Evolutionary conservation across 352 stramenopile genomes (phyloP), one percentile per base, ranked within the genome.

Genomic region (Phytopythium sindhum): DNA sequence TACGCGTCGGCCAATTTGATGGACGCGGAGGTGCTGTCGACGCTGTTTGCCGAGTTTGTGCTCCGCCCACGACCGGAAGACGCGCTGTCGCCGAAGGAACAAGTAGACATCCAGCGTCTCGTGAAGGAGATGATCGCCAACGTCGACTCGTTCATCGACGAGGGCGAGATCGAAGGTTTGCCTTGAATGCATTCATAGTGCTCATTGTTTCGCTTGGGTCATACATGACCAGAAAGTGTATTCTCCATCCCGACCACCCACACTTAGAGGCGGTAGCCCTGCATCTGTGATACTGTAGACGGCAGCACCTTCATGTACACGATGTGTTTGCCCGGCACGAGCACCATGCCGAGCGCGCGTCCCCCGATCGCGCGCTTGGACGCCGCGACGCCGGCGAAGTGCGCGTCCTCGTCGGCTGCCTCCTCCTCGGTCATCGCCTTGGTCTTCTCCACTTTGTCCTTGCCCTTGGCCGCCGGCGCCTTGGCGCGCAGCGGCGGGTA

Each of bases 1-100:
- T 94, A 94, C 65, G 71, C 78, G n/a, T 78, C 78, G 29, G 80
- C 89, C 65, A 94, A 94, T 70, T 65, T 60, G 37, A 89, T 94
- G 79, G 73, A 88, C 64, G 81, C 85, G 17, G 64, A 73, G 6
- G 52, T 67, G 45, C 80, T 94, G 15, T 72, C 85, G 3, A 50
- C 61, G 23, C 69, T 80, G 33, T 94, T 94, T 56, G 24, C 68
- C 31, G 65, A 82, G 17, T 88, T 72, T 48, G 74, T 94, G 33
- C 61, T 94, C n/a, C 78, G 78, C 0, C 74, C 77, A 14, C 67
- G 61, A 4, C 48, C 57, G 0, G n/a, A 50, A 47, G 52, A 66
- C 37, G 31, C 61, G 19, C 15, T 31, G 26, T 48, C 23, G 24
- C 26, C 26, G 68, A 76, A 31, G 0, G 68, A 78, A 39, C 31